Conservation (phyloP, 805 yeast species). For the Metschnikowia borealis region DNA sequence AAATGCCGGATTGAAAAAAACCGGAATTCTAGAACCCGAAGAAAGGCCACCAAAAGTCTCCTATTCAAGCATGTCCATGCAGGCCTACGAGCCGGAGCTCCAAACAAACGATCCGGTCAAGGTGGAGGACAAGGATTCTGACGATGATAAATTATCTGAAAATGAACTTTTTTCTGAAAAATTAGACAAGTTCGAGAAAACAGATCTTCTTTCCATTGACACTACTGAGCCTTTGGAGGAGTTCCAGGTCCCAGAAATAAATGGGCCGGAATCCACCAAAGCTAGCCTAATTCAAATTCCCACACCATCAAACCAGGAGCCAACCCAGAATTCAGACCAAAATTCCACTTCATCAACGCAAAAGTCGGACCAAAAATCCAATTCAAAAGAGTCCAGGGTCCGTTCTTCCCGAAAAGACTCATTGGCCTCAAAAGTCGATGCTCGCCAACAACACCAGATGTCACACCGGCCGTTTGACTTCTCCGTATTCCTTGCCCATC, state of each 20-base stretch:
- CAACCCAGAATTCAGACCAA: no score
- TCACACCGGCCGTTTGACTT: constrained; percentile 68
- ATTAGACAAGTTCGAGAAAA: not conserved
- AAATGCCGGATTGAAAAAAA: not conserved
- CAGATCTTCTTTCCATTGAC: constrained; percentile 7
- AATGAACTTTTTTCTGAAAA: not conserved
- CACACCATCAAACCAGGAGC: no score
- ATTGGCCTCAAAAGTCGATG: constrained; percentile 19
- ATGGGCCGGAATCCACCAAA: no score
- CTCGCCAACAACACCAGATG: constrained; percentile 36
- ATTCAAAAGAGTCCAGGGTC: no score
- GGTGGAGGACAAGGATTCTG: not conserved
- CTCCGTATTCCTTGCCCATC: constrained; percentile 67
- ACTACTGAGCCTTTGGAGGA: constrained; percentile 11
- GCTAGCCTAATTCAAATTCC: no score
- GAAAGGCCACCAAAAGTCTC: not conserved
- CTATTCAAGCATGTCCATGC: not conserved
- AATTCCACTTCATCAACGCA: no score
- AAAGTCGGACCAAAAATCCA: no score
- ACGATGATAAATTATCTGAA: not conserved
- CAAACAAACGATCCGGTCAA: not conserved
- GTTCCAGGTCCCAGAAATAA: constrained; percentile 4
- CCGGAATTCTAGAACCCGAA: not conserved
- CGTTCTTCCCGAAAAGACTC: constrained; percentile 12
- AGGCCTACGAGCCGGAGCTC: constrained; percentile 2